Evolutionary conservation across 2,329 filamentous ascomycete species (phyloP).

Genomic region (Colletotrichum liriopes): DNA sequence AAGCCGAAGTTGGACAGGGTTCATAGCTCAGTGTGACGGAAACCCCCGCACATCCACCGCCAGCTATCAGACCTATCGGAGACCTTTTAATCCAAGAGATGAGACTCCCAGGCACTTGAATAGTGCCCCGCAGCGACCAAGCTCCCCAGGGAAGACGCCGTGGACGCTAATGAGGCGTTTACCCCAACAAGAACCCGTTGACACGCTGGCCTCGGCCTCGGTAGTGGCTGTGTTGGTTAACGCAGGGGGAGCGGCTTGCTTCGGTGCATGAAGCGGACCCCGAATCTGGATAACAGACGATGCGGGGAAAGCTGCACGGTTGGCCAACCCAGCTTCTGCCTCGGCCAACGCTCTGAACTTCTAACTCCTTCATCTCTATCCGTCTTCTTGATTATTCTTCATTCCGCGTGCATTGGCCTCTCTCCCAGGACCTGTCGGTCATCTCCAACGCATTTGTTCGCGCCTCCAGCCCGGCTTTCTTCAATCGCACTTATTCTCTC

Average conservation of each 20-base stretch:
- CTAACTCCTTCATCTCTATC: background rate
- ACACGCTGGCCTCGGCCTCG: constrained; percentile 25
- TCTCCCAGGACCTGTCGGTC: background rate
- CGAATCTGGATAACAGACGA: constrained; percentile 26
- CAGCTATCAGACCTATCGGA: background rate
- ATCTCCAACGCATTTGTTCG: background rate
- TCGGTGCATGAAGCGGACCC: constrained; percentile 13
- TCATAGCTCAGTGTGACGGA: constrained; percentile 7
- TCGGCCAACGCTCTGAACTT: background rate
- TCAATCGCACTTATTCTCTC: background rate
- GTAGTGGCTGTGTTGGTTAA: background rate
- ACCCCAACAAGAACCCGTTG: constrained; percentile 31
- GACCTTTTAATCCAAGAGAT: background rate
- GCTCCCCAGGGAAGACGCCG: background rate
- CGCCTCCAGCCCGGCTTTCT: background rate
- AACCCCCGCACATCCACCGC: constrained; percentile 23
- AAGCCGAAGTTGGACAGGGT: background rate
- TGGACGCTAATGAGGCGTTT: constrained; percentile 27
- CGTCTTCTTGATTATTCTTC: background rate
- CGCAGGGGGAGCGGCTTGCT: constrained; percentile 32
- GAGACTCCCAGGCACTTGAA: background rate
- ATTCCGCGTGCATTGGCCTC: constrained; percentile 19
- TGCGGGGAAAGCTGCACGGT: constrained; percentile 32
- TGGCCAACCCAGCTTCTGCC: background rate
- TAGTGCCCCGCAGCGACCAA: constrained; percentile 11